Base-by-base conservation (phyloP, 2,329 filamentous ascomycete species). In the Mariannaea elegans region DNA sequence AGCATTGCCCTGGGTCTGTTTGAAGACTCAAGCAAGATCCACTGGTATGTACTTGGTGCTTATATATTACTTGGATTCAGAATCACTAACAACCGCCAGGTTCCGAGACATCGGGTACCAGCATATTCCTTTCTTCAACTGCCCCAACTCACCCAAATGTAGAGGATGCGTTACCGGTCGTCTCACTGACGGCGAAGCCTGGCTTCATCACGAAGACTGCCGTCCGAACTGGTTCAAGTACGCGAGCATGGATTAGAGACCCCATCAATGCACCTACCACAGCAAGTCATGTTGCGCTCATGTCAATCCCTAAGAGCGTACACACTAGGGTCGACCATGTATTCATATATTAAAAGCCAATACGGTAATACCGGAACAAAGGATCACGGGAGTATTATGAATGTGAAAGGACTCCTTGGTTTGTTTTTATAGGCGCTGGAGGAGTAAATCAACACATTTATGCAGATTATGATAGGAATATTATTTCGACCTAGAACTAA, bases 21-120 rank as follows among this genome's bases (percentile, higher is more conserved):
- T 74, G 94, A 96, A 72, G 94, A 99, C 74, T 86, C 88, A 72
- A 90, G 84, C 78, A 94, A 92, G 76, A 92, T 99, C 62, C 94
- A 98, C 77, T 98, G 94, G 94, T 97, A 79, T 63, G 89, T 80
- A 7, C n/a, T n/a, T 47, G 19, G 18, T 14, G 49, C 12, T n/a
- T 23, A 4, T 10, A 7, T 7, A 46, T 38, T 6, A n/a, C 42
- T 38, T 6, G 16, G 14, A n/a, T 51, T 8, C 29, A n/a, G 9
- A 23, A 38, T 56, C 27, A 45, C 58, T 58, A 59, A 48, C 55
- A 14, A 27, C 24, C n/a, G 27, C 6, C 12, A 97, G 94, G 94
- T 99, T 99, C 89, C 94, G 94, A 53, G 95, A 99, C 75, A 98
- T 99, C 67, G 95, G 95, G 58, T 99, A 99, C 80, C 93, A 97